phyloP scores from a whole-genome alignment of 768 basidiomycete species.

The Collybia sordida region DNA sequence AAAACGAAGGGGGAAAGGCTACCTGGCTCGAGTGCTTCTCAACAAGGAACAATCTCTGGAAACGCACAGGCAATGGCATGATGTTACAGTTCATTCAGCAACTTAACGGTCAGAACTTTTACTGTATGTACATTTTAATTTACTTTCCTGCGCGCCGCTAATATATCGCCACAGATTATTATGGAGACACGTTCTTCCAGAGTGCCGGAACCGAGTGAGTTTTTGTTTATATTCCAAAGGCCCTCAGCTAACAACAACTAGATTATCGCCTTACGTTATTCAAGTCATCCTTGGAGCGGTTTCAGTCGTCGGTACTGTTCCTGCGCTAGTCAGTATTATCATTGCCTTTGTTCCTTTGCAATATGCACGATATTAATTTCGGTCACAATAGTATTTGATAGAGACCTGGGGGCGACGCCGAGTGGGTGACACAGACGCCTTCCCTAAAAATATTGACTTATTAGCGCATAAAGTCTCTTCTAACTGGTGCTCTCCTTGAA shows the following conservation, averaged over 20 bases:
- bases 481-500: conserved; percentile 62
- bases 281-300: conserved; percentile 76
- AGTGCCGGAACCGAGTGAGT: conserved; percentile 61
- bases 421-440: conserved; percentile 28
- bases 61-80: conserved; percentile 77
- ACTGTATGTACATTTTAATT: conserved; percentile 44
- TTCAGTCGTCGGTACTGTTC: conserved; percentile 70
- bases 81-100: conserved; percentile 83
- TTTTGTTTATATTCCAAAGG: background rate
- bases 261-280: conserved; percentile 71
- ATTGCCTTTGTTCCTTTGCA: background rate
- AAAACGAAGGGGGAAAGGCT: conserved; percentile 80
- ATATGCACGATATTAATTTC: background rate
- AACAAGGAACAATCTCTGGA: conserved; percentile 64
- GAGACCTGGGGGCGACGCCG: conserved; percentile 75
- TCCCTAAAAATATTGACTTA: background rate
- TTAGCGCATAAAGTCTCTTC: conserved; percentile 47
- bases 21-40: conserved; percentile 82
- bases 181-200: conserved; percentile 80
- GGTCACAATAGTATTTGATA: conserved; percentile 46
- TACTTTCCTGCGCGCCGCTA: background rate
- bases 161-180: conserved; percentile 53
- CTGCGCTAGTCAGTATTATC: conserved; percentile 49
- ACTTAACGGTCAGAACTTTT: conserved; percentile 80
- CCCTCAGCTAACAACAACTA: conserved; percentile 14